Conservation (phyloP, 352 stramenopile genomes). For the Phytopythium helicoides region DNA sequence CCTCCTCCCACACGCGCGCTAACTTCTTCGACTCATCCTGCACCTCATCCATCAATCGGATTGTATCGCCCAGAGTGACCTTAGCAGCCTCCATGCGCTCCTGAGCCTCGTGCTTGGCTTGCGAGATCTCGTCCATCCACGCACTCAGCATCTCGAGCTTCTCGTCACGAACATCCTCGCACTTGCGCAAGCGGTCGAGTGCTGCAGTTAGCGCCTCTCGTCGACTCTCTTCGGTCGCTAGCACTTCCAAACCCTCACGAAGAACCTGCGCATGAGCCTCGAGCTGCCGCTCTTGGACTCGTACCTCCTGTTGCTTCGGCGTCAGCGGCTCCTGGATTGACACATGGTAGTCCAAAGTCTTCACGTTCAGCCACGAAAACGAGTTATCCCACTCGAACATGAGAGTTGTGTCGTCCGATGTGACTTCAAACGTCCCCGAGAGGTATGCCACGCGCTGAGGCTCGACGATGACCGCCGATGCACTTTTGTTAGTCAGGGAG, state of each 20-base stretch:
- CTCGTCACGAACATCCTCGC: conserved; percentile 31
- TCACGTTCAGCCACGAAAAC: conserved; percentile 85
- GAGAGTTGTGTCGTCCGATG: conserved; percentile 36
- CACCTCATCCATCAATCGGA: conserved; percentile 53
- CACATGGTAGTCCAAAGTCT: conserved; percentile 84
- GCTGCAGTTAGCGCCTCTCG: conserved; percentile 35
- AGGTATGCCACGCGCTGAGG: conserved; percentile 53
- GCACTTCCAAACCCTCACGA: conserved; percentile 23
- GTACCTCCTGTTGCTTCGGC: conserved; percentile 27
- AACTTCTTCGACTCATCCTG: conserved; percentile 37
- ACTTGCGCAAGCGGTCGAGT: conserved; percentile 32
- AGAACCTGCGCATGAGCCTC: conserved; percentile 21
- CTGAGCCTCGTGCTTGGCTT: conserved; percentile 41
- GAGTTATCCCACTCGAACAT: conserved; percentile 81
- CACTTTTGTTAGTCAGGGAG: conserved; percentile 15
- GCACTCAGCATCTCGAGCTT: conserved; percentile 26
- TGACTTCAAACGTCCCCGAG: conserved; percentile 45
- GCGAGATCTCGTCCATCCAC: conserved; percentile 29
- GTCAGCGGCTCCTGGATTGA: conserved; percentile 63
- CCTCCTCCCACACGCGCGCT: conserved; percentile 29
- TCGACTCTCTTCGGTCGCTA: conserved; percentile 29
- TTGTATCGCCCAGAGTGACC: conserved; percentile 24
- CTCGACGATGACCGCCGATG: conserved; percentile 24
- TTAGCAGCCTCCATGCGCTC: conserved; percentile 63
- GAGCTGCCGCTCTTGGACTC: conserved; percentile 26